Evolutionary conservation across 495 filamentous ascomycete species (phyloP), one percentile per base, ranked within the genome.

Genomic region (Peziza echinospora): DNA sequence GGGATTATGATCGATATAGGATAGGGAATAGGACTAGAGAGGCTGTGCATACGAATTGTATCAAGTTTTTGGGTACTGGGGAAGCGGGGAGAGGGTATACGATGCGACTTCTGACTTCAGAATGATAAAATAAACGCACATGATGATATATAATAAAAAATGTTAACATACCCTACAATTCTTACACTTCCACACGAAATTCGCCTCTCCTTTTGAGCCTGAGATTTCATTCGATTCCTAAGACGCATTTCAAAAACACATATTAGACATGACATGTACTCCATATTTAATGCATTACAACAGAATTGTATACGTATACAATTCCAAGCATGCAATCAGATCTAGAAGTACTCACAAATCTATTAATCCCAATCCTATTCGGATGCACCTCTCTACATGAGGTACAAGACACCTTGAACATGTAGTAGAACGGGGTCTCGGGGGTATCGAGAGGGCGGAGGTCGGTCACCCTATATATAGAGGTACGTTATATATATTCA

Each of bases 151-250:
- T 2, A 22, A 22, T 16, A 22, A 26, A 24, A 26, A n/a, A 16
- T 44, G 43, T 9, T 24, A 6, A 41, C 43, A 37, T 46, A 57
- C 82, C 67, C 75, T 77, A 72, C 84, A 97, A 52, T 82, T 78
- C 61, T 84, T 92, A 70, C 89, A 97, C 59, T 75, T 82, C 87
- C 87, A 96, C 41, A 97, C 89, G 60, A 97, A 93, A 63, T 93
- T 93, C 7, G 89, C 91, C 63, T 96, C 86, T 41, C 89, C 89
- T 42, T 82, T 73, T 62, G 84, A 91, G 13, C 84, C 84, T 47
- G 82, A 84, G 56, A 91, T 76, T 46, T 93, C 87, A 55, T 85
- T 78, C 44, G 62, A 68, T 57, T 92, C 85, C 85, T 96, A 43
- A 10, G 22, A n/a, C n/a, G n/a, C n/a, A n/a, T n/a, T n/a, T n/a